Evolutionary conservation across 352 stramenopile genomes (phyloP).

Genomic region (Halophytophthora polymorphica): DNA sequence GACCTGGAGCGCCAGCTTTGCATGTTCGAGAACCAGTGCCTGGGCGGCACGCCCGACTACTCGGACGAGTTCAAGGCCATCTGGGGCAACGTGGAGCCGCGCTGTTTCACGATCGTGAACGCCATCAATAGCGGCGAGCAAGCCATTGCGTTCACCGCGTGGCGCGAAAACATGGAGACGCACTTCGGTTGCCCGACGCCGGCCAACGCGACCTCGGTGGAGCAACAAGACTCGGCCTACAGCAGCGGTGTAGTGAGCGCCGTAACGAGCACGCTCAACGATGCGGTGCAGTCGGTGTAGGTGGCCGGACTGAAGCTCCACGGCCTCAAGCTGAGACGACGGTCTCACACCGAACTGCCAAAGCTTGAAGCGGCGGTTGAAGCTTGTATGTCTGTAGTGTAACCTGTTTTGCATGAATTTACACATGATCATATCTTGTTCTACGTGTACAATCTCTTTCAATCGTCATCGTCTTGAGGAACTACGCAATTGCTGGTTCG

Average conservation of each 20-base stretch:
- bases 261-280: conserved; percentile 8
- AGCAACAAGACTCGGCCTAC: conserved; percentile 10
- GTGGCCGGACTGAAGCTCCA: too few relatives aligned
- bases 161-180: conserved; percentile 35
- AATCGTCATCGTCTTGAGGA: neutral
- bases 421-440: too few relatives aligned
- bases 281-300: conserved; percentile 23
- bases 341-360: too few relatives aligned
- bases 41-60: conserved; percentile 43
- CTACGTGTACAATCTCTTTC: neutral
- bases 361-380: too few relatives aligned
- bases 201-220: conserved; percentile 10
- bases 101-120: conserved; percentile 45
- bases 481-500: neutral
- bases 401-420: too few relatives aligned
- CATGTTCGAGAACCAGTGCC: conserved; percentile 50
- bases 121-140: conserved; percentile 34
- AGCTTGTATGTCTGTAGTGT: too few relatives aligned
- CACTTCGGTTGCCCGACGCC: conserved; percentile 43
- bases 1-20: conserved; percentile 55
- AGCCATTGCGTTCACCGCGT: conserved; percentile 24
- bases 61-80: conserved; percentile 36
- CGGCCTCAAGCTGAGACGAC: too few relatives aligned
- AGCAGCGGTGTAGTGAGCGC: conserved; percentile 5
- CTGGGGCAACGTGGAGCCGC: conserved; percentile 33